Evolutionary conservation across 768 basidiomycete species (phyloP), one percentile per base, ranked within the genome.

Genomic region (Fistulinella prunicolor): DNA sequence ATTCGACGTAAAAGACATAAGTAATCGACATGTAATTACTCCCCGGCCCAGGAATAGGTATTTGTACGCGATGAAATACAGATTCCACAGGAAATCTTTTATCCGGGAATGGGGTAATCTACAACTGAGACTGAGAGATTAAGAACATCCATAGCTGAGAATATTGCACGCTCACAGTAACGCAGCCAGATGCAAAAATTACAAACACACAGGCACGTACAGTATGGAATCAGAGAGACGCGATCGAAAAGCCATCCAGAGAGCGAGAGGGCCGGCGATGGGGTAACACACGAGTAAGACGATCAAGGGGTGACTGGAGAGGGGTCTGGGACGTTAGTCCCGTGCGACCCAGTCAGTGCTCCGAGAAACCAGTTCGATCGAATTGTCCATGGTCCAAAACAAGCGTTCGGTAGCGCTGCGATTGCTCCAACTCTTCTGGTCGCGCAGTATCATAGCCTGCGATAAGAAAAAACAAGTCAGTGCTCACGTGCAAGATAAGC

Each of bases 351-450:
- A 93, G 66, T 92, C 91, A 46, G 83, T 82, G 68, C 88, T 89
- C 51, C 90, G 79, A 46, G 85, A 81, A 59, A 84, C 87, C 57
- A 94, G 80, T 72, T 90, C 91, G 50, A 93, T 84, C 10, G 90
- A 86, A 66, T 87, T 86, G 61, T 97, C 94, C 47, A 86, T 85
- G 30, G 88, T 89, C 86, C 91, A 95, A 71, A 97, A 97, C 53
- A 93, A 67, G 30, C 87, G 78, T 65, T 99, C 96, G 19, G 89
- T 96, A 14, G 89, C 84, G 56, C 90, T 94, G 42, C 93, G 77
- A 21, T 84, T 83, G 53, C 85, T 96, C 95, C 95, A 98, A 62
- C 88, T 88, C 68, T 92, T 93, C 66, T 99, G 96, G 61, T 94
- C 90, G 21, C 95, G 80, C 12, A 99, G 73, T 47, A 98, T 92